These are phyloP conservation scores for Pythium rishiriense DNA, from an alignment of 352 stramenopile species.

Conservation along the genomic window DNA sequence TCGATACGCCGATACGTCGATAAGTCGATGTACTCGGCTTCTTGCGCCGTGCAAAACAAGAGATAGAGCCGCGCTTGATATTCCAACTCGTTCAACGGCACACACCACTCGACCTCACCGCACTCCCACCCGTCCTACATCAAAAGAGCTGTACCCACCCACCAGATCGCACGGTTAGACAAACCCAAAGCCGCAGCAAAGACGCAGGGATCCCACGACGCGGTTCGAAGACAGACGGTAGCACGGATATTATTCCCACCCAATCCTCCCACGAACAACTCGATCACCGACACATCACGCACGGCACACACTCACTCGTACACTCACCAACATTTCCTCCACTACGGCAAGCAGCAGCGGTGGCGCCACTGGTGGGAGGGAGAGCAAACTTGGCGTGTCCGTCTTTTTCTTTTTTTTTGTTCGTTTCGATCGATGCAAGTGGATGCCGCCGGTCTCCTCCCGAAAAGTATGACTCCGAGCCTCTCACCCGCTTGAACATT, in stretches of 20 bases:
- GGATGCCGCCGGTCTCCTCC: slow-evolving; percentile 1
- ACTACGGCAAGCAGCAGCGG: neutral
- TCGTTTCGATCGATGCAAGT: neutral
- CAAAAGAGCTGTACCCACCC: slow-evolving; percentile 2
- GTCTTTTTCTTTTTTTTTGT: no score
- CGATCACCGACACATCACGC: neutral
- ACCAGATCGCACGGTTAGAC: neutral
- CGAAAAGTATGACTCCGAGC: neutral
- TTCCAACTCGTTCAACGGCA: no score
- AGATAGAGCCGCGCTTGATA: neutral
- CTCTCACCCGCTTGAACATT: neutral
- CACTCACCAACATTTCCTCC: neutral
- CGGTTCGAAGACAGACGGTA: slow-evolving; percentile 1
- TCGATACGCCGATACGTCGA: no score
- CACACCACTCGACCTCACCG: neutral
- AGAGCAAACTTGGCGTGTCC: neutral
- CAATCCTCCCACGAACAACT: neutral
- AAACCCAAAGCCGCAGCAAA: slow-evolving; percentile 1
- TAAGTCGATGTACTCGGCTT: neutral
- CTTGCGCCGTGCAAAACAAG: neutral
- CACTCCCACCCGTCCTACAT: neutral
- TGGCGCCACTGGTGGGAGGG: neutral
- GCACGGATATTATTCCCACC: neutral
- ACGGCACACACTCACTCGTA: neutral
- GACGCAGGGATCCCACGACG: neutral